These are phyloP conservation scores for Aspergillus eucalypticola DNA, from an alignment of 2,329 filamentous ascomycete genomes.

Conservation along the genomic window DNA sequence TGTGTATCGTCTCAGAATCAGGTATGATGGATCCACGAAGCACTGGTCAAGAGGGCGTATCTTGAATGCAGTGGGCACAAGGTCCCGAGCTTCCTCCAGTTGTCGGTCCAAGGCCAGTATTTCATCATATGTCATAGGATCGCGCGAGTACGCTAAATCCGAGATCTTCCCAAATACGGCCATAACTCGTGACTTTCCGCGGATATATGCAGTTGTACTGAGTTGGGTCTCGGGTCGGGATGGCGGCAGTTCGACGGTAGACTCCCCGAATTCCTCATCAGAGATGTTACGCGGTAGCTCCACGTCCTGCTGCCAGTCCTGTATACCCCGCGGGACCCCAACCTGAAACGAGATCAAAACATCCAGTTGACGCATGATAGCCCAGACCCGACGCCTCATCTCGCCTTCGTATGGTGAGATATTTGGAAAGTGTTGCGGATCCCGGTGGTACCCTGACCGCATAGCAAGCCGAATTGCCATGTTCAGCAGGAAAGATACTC, in stretches of 20 bases:
- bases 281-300: constrained; percentile 59
- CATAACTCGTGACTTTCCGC: constrained; percentile 40
- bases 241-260: constrained; percentile 53
- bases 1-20: constrained; percentile 55
- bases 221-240: constrained; percentile 55
- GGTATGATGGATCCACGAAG: constrained; percentile 51
- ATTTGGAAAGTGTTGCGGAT: constrained; percentile 55
- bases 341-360: constrained; percentile 63
- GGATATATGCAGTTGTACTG: constrained; percentile 47
- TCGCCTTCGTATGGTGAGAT: constrained; percentile 60
- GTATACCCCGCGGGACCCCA: constrained; percentile 63
- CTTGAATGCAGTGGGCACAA: constrained; percentile 24
- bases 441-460: constrained; percentile 63
- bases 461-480: constrained; percentile 61
- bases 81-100: constrained; percentile 34
- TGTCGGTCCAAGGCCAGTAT: constrained; percentile 38
- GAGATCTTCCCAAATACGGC: constrained; percentile 39
- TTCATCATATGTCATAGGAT: constrained; percentile 38
- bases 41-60: constrained; percentile 36
- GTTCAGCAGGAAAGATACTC: constrained; percentile 57
- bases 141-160: constrained; percentile 39
- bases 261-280: constrained; percentile 61
- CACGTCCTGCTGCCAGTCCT: constrained; percentile 62
- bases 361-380: constrained; percentile 56
- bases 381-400: constrained; percentile 49